Base-by-base conservation (phyloP, 1,284 basidiomycete species). In the Violaceomyces palustris region DNA sequence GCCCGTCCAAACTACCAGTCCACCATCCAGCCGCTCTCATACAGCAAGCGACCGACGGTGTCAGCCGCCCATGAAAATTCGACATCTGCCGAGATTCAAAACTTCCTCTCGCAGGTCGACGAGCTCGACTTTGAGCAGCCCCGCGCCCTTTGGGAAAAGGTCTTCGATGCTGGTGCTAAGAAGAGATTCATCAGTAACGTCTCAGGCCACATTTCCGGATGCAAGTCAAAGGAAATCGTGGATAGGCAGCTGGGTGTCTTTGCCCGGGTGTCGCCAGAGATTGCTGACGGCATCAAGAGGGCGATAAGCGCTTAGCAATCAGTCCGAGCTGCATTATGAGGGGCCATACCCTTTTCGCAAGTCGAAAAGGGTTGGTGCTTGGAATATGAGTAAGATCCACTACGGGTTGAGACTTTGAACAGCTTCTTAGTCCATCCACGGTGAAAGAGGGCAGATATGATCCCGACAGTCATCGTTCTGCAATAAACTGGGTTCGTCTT, bases 1-100 rank as follows among this genome's bases (percentile, higher is more conserved):
- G 72, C 77, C 42, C 81, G 88, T 31, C 86, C 89, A 50, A 88
- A 87, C 78, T 94, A 93, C 78, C 82, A 85, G 75, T 86, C 85
- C 71, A 81, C 79, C 41, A 80, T 89, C 66, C 21, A 45, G 42
- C 43, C 51, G 10, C 39, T 64, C 25, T 34, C 45, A 15, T 44
- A 49, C 35, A 25, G 32, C 19, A 48, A 40, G 30, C 36, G 42
- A 11, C 26, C 35, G 24, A 45, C 38, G 14, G 33, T 30, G 23
- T 17, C 14, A 4, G 22, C 14, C 15, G 24, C 17, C 10, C 19
- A 29, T 6, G n/a, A n/a, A 27, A 27, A 15, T 11, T 39, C 21
- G 35, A 37, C 15, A 24, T n/a, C n/a, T n/a, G n/a, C 9, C 5
- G 5, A 9, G 6, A n/a, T 18, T n/a, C 12, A n/a, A 15, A 4